Conservation (phyloP, 805 yeast genomes). For the Zygoascus tannicola region DNA sequence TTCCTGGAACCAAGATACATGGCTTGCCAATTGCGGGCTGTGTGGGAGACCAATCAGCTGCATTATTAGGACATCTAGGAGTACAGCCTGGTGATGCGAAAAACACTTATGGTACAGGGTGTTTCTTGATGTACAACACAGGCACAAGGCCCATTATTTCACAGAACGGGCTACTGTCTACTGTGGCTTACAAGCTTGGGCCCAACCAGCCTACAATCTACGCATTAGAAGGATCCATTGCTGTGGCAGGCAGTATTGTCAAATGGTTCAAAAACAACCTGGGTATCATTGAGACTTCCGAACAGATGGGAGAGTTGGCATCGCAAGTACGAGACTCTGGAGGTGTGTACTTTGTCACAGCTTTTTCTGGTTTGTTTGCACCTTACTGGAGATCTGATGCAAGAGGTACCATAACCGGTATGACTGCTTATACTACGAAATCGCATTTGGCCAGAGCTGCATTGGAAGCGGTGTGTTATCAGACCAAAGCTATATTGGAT, state of each 20-base stretch:
- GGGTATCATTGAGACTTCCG: slow-evolving; percentile 68
- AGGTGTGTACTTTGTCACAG: slow-evolving; percentile 92
- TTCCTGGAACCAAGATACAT: slow-evolving; percentile 33
- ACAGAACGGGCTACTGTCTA: slow-evolving; percentile 75
- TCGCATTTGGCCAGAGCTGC: slow-evolving; percentile 92
- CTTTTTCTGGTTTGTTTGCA: slow-evolving; percentile 87
- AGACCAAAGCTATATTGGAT: slow-evolving; percentile 79
- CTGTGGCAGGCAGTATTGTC: slow-evolving; percentile 90
- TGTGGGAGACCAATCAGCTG: slow-evolving; percentile 90
- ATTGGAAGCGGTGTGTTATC: slow-evolving; percentile 89
- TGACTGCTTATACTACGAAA: slow-evolving; percentile 87
- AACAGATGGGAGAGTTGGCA: slow-evolving; percentile 86
- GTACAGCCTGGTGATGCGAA: slow-evolving; percentile 77
- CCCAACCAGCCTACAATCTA: slow-evolving; percentile 55
- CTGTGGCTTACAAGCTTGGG: slow-evolving; percentile 87
- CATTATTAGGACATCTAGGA: slow-evolving; percentile 87
- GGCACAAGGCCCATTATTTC: slow-evolving; percentile 65
- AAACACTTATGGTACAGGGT: slow-evolving; percentile 95
- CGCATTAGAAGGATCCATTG: slow-evolving; percentile 92
- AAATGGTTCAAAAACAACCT: slow-evolving; percentile 92
- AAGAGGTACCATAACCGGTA: slow-evolving; percentile 85
- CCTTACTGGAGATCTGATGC: slow-evolving; percentile 95
- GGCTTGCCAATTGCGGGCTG: slow-evolving; percentile 79
- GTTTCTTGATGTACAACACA: slow-evolving; percentile 81
- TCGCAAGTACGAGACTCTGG: slow-evolving; percentile 72